Percentiles rank a stretch among this genome's conserved stretches.
These are phyloP conservation scores for Hemileccinum impolitum DNA, from an alignment of 768 basidiomycete genomes.

Conservation along the genomic window DNA sequence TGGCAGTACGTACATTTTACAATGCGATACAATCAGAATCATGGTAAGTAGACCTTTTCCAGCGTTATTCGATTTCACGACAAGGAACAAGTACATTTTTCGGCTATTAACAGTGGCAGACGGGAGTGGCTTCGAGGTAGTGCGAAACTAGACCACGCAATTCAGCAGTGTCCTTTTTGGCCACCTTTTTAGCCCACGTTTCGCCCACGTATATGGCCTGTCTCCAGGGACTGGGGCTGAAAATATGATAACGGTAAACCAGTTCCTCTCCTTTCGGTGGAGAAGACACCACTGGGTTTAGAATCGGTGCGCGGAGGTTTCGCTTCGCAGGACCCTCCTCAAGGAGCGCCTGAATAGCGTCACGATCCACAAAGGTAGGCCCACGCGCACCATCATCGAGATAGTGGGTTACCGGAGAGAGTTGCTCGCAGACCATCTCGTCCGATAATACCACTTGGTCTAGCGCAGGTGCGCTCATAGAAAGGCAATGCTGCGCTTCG, in stretches of 20 bases:
- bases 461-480: background rate
- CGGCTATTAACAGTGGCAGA: too few species aligned
- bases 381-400: conserved; percentile 16
- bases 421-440: background rate
- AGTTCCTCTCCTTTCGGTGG: conserved; percentile 16
- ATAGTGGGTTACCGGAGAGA: conserved; percentile 12
- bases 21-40: background rate
- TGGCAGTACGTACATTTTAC: background rate
- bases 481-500: background rate
- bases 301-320: conserved; percentile 4
- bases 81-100: too few species aligned
- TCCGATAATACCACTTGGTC: conserved; percentile 7
- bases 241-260: conserved; percentile 7
- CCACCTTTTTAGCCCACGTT: conserved; percentile 18
- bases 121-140: too few species aligned
- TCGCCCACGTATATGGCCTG: conserved; percentile 18
- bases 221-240: background rate
- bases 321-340: conserved; percentile 4
- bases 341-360: background rate
- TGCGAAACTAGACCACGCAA: too few species aligned
- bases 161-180: background rate
- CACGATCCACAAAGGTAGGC: conserved; percentile 16
- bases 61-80: too few species aligned
- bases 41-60: too few species aligned
- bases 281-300: conserved; percentile 3